phyloP scores from a whole-genome alignment of 2,329 filamentous ascomycete genomes.

The Ampelomyces quisqualis region DNA sequence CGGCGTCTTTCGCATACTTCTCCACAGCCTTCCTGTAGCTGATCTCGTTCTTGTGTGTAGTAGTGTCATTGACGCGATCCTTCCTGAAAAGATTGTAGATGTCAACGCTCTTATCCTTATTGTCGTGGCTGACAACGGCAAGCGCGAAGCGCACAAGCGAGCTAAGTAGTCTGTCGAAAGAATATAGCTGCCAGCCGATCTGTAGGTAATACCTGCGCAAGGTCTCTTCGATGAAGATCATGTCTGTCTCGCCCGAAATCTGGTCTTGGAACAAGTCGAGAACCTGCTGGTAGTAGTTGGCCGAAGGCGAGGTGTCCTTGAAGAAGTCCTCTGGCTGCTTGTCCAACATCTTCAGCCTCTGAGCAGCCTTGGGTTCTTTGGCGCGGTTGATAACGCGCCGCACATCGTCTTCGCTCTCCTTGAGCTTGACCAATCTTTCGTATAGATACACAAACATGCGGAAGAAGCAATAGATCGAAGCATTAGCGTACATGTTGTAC shows the following conservation, averaged over 20 bases:
- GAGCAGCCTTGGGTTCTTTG: conserved; percentile 74
- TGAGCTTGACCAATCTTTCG: conserved; percentile 77
- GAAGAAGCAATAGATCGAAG: conserved; percentile 92
- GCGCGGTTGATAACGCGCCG: conserved; percentile 71
- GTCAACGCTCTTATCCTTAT: conserved; percentile 90
- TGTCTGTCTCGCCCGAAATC: conserved; percentile 78
- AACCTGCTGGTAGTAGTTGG: conserved; percentile 82
- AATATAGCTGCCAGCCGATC: conserved; percentile 91
- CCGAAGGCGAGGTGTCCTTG: conserved; percentile 58
- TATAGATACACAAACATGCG: conserved; percentile 91
- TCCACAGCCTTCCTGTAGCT: conserved; percentile 89
- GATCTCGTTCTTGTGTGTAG: conserved; percentile 86
- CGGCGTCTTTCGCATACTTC: conserved; percentile 87
- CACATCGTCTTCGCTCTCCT: conserved; percentile 73
- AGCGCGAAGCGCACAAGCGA: conserved; percentile 78
- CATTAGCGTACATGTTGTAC: conserved; percentile 90
- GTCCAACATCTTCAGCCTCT: conserved; percentile 79
- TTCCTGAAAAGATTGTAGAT: conserved; percentile 84
- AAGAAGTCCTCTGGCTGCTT: conserved; percentile 77
- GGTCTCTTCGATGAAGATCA: conserved; percentile 82
- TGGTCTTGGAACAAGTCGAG: conserved; percentile 84
- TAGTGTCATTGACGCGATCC: conserved; percentile 78
- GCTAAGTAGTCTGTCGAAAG: conserved; percentile 82
- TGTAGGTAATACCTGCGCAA: conserved; percentile 88
- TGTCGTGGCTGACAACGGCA: conserved; percentile 79